Base-by-base conservation (phyloP, 495 filamentous ascomycete genomes). In the Articulospora tetracladia region DNA sequence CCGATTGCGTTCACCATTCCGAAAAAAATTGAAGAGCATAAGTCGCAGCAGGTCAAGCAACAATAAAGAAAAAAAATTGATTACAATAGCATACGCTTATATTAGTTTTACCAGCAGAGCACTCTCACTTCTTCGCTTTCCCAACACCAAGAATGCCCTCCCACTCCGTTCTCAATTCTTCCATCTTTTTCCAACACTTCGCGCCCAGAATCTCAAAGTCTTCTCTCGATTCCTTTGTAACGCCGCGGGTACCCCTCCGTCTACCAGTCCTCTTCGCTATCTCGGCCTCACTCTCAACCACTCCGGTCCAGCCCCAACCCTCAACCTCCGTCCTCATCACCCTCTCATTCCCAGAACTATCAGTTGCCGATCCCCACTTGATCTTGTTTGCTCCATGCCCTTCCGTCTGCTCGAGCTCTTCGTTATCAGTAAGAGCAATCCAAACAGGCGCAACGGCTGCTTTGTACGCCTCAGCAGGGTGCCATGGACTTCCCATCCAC, bases 401-500 rank as follows among this genome's bases (percentile, higher is more conserved):
- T 61, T 88, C 84, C 25, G 81, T 73, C 36, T 77, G 77, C 65
- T 92, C 88, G 26, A 98, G 74, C 41, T 76, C 76, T 1, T 74
- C 72, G 60, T 90, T 83, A n/a, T 84, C 72, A 10, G 85, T 79
- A 25, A 97, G 79, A 0, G 90, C 87, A 17, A 96, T 74, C 86
- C 90, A 96, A 39, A 89, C 85, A 0, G 90, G 81, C 0, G 92
- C 81, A 60, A 73, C 78, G 4, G 93, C 91, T 36, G 87, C 93
- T n/a, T 83, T 79, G 75, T 96, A 95, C 0, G 87, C 76, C 17
- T 78, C 80, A 52, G 90, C 74, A 1, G 83, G 79, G 73, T 98
- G 90, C 92, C 92, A 98, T 26, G 91, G 90, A 1, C 90, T 93
- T 23, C 92, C 91, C 20, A 94, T 73, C 76, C 84, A 86, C 63